Evolutionary conservation across 768 basidiomycete species (phyloP).

Genomic region (Kwoniella botswanensis): DNA sequence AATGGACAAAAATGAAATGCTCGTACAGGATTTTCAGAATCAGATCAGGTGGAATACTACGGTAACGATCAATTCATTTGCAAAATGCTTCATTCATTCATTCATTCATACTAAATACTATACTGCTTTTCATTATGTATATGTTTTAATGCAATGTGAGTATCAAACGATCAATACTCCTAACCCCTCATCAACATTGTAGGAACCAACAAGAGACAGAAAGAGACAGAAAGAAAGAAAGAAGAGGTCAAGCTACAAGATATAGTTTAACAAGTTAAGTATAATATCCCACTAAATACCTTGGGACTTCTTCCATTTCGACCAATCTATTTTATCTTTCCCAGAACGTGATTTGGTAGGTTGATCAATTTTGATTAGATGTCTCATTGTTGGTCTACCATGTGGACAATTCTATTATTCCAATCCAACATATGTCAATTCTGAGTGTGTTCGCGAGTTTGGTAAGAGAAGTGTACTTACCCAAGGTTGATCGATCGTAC

Average conservation of each 20-base stretch:
- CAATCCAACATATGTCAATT: too few relatives aligned
- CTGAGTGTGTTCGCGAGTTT: background rate
- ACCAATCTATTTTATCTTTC: constrained; percentile 38
- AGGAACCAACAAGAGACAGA: too few relatives aligned
- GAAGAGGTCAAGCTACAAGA: background rate
- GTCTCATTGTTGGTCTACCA: constrained; percentile 61
- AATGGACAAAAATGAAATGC: too few relatives aligned
- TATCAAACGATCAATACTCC: too few relatives aligned
- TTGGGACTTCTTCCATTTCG: constrained; percentile 21
- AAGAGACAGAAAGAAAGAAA: too few relatives aligned
- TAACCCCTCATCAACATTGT: too few relatives aligned
- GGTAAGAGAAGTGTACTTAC: constrained; percentile 33
- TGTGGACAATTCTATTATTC: constrained; percentile 57
- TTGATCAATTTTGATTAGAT: constrained; percentile 52
- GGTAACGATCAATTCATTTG: too few relatives aligned
- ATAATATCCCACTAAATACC: background rate
- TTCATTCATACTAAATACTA: background rate
- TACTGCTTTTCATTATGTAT: too few relatives aligned
- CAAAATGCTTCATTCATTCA: background rate
- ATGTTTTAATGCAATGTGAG: too few relatives aligned
- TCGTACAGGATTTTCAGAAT: too few relatives aligned
- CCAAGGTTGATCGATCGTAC: constrained; percentile 62
- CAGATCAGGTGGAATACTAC: too few relatives aligned
- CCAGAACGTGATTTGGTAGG: constrained; percentile 20
- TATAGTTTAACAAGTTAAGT: background rate